phyloP scores from a whole-genome alignment of 116 monocot genomes.

The Papilionanthe hybrid region DNA sequence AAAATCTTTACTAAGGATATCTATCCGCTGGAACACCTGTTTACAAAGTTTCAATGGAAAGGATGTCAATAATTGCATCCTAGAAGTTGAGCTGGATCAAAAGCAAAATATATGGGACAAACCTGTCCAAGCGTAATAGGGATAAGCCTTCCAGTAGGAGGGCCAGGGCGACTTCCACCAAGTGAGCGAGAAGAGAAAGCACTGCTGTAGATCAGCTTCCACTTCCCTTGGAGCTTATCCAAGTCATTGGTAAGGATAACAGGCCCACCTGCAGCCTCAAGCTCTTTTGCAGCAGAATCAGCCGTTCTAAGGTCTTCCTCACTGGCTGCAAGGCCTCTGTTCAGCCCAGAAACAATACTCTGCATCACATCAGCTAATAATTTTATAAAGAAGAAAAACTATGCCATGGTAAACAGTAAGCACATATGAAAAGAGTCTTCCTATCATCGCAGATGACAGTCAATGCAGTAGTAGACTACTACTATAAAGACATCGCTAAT shows the following conservation, averaged over 20 bases:
- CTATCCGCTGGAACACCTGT: slow-evolving; percentile 89
- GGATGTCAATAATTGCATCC: background rate
- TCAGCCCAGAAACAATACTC: slow-evolving; percentile 81
- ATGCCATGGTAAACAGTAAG: background rate
- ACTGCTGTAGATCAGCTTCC: slow-evolving; percentile 91
- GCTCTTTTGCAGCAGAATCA: slow-evolving; percentile 69
- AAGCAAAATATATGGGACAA: background rate
- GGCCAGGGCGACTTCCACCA: slow-evolving; percentile 90
- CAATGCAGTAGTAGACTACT: background rate
- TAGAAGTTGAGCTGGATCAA: background rate
- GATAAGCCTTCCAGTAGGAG: slow-evolving; percentile 70
- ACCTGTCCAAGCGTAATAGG: slow-evolving; percentile 94
- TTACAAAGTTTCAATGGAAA: background rate
- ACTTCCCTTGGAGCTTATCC: slow-evolving; percentile 88
- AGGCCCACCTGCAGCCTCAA: slow-evolving; percentile 49
- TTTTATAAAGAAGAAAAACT: background rate
- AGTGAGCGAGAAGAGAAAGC: slow-evolving; percentile 85
- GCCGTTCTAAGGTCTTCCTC: slow-evolving; percentile 69
- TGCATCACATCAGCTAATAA: slow-evolving; percentile 29
- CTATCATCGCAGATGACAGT: background rate
- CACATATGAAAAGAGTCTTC: background rate
- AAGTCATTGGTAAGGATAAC: slow-evolving; percentile 63
- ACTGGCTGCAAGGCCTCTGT: slow-evolving; percentile 79
- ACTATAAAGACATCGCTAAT: no score
- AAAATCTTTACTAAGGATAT: slow-evolving; percentile 82